Percentiles rank a stretch among this genome's conserved stretches.
phyloP scores from a whole-genome alignment of 1,284 basidiomycete genomes.

The Taiwanofungus camphoratus region DNA sequence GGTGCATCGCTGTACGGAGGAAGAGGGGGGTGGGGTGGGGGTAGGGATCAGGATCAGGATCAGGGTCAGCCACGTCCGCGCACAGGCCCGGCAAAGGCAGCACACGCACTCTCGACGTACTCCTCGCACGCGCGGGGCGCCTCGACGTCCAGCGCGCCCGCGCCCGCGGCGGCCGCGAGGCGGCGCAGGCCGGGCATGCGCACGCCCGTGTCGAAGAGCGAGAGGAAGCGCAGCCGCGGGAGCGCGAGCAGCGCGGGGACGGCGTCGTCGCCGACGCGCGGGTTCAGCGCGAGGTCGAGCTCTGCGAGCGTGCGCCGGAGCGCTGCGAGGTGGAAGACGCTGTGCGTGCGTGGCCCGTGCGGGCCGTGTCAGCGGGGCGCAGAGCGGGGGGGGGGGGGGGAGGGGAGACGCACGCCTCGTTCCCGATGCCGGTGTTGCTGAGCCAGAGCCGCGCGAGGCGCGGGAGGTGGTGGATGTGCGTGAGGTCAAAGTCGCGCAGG shows the following conservation, averaged over 20 bases:
- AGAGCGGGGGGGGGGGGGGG: too few relatives aligned
- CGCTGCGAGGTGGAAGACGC: constrained; percentile 53
- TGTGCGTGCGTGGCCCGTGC: too few relatives aligned
- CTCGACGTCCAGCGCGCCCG: constrained; percentile 39
- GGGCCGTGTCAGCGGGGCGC: too few relatives aligned
- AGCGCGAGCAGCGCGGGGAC: constrained; percentile 48
- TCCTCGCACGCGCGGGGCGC: constrained; percentile 46
- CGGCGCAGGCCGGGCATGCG: constrained; percentile 51
- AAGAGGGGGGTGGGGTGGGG: not conserved
- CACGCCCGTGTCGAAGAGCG: constrained; percentile 47
- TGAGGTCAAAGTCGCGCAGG: constrained; percentile 43
- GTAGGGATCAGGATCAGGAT: too few relatives aligned
- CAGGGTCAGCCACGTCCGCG: too few relatives aligned
- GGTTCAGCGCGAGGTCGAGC: constrained; percentile 48
- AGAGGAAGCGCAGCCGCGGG: constrained; percentile 41
- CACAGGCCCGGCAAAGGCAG: not conserved
- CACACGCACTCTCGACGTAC: constrained; percentile 47
- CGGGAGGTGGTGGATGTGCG: constrained; percentile 48
- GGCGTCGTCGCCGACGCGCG: constrained; percentile 47
- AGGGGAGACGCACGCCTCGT: constrained; percentile 46
- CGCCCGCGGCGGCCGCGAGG: constrained; percentile 35
- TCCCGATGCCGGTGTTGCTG: constrained; percentile 49
- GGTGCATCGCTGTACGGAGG: constrained; percentile 34
- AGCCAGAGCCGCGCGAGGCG: constrained; percentile 43
- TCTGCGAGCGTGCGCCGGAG: constrained; percentile 46